phyloP scores from a whole-genome alignment of 352 stramenopile species.

The Nothophytophthora sp. region DNA sequence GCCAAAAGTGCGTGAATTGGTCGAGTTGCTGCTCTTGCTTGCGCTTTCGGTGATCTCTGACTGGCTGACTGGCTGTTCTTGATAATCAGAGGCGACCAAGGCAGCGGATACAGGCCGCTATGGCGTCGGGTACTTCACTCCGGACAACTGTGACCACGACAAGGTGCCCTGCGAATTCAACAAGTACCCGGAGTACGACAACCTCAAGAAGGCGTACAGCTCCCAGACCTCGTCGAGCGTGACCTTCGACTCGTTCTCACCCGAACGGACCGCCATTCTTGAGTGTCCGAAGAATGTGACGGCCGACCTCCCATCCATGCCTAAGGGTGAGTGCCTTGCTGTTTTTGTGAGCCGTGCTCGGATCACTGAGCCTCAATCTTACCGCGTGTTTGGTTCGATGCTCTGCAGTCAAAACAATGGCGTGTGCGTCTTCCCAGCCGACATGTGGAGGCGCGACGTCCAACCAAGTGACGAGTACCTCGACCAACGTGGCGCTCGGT shows the following conservation, averaged over 20 bases:
- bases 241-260: conserved; percentile 34
- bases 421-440: background rate
- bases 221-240: conserved; percentile 49
- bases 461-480: background rate
- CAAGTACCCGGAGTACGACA: conserved; percentile 58
- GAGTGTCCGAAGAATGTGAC: conserved; percentile 43
- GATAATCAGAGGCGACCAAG: conserved; percentile 34
- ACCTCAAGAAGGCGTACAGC: conserved; percentile 49
- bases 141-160: conserved; percentile 59
- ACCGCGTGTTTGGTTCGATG: background rate
- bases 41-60: no score
- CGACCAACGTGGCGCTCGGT: background rate
- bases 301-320: conserved; percentile 35
- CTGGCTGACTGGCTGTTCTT: background rate
- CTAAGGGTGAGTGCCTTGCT: conserved; percentile 34
- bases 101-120: conserved; percentile 51
- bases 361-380: no score
- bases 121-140: conserved; percentile 67
- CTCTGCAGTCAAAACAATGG: conserved; percentile 1
- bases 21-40: no score
- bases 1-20: conserved; percentile 42
- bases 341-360: no score
- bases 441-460: background rate
- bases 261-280: conserved; percentile 29
- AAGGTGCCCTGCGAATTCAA: conserved; percentile 47